Evolutionary conservation across 2,329 filamentous ascomycete genomes (phyloP).

Genomic region (Botryotinia globosa): DNA sequence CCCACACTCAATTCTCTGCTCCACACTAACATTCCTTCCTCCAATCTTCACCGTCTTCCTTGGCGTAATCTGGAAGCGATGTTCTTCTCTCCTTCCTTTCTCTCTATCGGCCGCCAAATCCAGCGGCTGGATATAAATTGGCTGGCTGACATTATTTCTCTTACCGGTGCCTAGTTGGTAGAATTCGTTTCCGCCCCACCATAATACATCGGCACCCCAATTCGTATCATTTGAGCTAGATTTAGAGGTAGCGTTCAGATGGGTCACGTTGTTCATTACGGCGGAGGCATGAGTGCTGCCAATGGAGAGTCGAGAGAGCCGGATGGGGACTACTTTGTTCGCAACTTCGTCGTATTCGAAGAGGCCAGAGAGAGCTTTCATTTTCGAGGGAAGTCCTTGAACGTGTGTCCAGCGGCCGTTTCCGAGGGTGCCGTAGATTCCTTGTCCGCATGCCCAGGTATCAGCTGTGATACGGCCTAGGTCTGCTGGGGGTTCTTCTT

Average conservation of each 20-base stretch:
- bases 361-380: slow-evolving; percentile 78
- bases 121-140: slow-evolving; percentile 74
- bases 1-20: slow-evolving; percentile 88
- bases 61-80: slow-evolving; percentile 80
- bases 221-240: slow-evolving; percentile 66
- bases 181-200: slow-evolving; percentile 93
- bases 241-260: slow-evolving; percentile 46
- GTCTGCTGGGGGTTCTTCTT: slow-evolving; percentile 40
- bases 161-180: slow-evolving; percentile 92
- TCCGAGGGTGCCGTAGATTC: slow-evolving; percentile 78
- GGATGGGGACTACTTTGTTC: slow-evolving; percentile 71
- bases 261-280: slow-evolving; percentile 77
- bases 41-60: slow-evolving; percentile 65
- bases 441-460: slow-evolving; percentile 82
- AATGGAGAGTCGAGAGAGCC: slow-evolving; percentile 67
- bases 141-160: slow-evolving; percentile 73
- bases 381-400: slow-evolving; percentile 71
- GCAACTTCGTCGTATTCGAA: slow-evolving; percentile 80
- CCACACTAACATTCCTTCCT: slow-evolving; percentile 69
- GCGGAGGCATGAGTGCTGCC: slow-evolving; percentile 80
- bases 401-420: slow-evolving; percentile 88
- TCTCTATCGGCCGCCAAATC: slow-evolving; percentile 63
- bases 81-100: slow-evolving; percentile 61
- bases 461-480: slow-evolving; percentile 65
- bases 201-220: slow-evolving; percentile 84